Evolutionary conservation across 2,329 filamentous ascomycete species (phyloP), one percentile per base, ranked within the genome.

Genomic region (Chaetomiaceae sp.): DNA sequence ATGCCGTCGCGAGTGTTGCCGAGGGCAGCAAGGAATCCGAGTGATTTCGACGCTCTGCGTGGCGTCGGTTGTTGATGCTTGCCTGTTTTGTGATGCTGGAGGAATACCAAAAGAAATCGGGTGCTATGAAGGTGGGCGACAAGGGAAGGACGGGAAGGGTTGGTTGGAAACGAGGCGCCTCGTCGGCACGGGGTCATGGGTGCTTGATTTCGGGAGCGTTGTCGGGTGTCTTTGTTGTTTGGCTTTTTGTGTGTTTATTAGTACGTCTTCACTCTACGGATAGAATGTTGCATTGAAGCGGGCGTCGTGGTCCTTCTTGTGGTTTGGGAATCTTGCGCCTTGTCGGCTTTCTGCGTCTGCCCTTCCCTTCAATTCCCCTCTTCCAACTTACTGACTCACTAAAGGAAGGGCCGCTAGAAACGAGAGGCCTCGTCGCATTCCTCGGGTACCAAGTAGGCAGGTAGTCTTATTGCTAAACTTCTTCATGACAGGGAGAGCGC

Each of bases 1-100:
- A 51, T 23, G 55, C 20, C 6, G 47, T 51, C 45, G 34, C 45
- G 3, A 43, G 27, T 16, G 45, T 25, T 17, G 42, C 44, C 5
- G 44, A 37, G 19, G 43, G 50, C n/a, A 39, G 48, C 4, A 46
- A 50, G 25, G 48, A 44, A 38, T 40, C 20, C 21, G 40, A 50
- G 42, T 45, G 12, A 39, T 27, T 33, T 10, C 17, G 10, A 16
- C 5, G 12, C 4, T 27, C 4, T 14, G 12, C 17, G 13, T 12
- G 13, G 14, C 7, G n/a, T n/a, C n/a, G n/a, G n/a, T n/a, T 16
- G 17, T 12, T 19, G 23, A 17, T 37, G 16, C 23, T 25, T 37
- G 16, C 12, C 21, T 14, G 21, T 21, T 3, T 21, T 39, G 2
- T 7, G 9, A 31, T 42, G 31, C 16, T 17, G 38, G 38, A 30